Base-by-base conservation (phyloP, 257 asterid genomes). In the Petunia axillaris region DNA sequence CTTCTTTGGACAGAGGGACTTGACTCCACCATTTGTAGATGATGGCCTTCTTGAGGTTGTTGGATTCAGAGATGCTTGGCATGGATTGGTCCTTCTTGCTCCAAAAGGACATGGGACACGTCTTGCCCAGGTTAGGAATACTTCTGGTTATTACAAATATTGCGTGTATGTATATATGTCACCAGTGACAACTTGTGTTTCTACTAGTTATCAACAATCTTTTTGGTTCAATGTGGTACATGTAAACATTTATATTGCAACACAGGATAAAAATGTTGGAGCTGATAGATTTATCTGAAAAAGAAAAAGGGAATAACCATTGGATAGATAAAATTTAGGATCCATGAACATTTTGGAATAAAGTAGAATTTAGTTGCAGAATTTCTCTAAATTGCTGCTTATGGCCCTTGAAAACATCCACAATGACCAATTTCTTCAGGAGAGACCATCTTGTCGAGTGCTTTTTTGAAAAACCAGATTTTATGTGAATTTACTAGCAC, bases 1-100 rank as follows among this genome's bases (percentile, higher is more conserved):
- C 81, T 81, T 78, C 43, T 81, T 40, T 82, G 75, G 82, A 41
- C 91, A 93, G 98, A 91, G 90, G 64, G 93, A 88, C 78, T 85
- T 95, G 87, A 92, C 96, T 76, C 84, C 95, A 3, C 97, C 97
- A 3, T 92, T 67, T 25, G 97, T 93, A 43, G 99, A 93, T 60
- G 97, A 93, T 79, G 97, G 98, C 55, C 79, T 87, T 60, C 83
- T 96, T 37, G 98, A 93, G 85, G 84, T 96, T 57, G 98, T 94
- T 80, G 99, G 98, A 66, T 92, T 93, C 85, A 89, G 92, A 89
- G 90, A 93, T 82, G 98, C 96, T 66, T 92, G 98, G 98, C 98
- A 93, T 62, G 97, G 99, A 52, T 83, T 95, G 35, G 88, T 89
- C 78, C 84, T 93, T 68, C 83, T 89, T 48, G 91, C 98, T 76